A percentile compares a stretch with the other conserved stretches of the same genome.
Conservation (phyloP, 2,329 filamentous ascomycete species). For the Pseudocercospora musae region DNA sequence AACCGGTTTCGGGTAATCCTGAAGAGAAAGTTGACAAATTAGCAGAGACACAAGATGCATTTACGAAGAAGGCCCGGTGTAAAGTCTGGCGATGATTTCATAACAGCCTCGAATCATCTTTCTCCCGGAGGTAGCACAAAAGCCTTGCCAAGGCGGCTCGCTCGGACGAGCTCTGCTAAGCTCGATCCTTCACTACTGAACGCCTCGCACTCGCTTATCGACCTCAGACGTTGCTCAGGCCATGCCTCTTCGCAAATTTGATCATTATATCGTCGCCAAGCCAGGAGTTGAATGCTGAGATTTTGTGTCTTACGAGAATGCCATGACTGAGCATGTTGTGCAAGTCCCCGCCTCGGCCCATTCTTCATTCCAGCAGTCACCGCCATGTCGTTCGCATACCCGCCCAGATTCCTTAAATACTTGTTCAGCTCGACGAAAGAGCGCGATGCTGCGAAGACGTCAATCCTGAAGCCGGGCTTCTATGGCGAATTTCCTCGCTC, state of each 20-base stretch:
- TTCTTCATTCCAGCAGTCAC: background rate
- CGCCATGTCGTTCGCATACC: conserved; percentile 3
- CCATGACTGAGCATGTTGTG: background rate
- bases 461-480: background rate
- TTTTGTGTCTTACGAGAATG: background rate
- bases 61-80: no score
- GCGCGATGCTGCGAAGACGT: background rate
- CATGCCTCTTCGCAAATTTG: background rate
- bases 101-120: no score
- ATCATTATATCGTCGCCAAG: background rate
- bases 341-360: background rate
- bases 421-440: conserved; percentile 1
- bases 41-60: no score
- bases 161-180: background rate
- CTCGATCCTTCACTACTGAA: background rate
- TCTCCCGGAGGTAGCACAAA: background rate
- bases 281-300: background rate
- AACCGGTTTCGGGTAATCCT: background rate
- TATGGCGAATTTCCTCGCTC: conserved; percentile 1
- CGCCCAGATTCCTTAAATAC: conserved; percentile 1
- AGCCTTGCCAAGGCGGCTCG: background rate
- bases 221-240: background rate
- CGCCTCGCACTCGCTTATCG: background rate
- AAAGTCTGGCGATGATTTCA: no score
- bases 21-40: background rate